Evolutionary conservation across 306 rosid species (phyloP).

Genomic region (Quercus engelmannii): DNA sequence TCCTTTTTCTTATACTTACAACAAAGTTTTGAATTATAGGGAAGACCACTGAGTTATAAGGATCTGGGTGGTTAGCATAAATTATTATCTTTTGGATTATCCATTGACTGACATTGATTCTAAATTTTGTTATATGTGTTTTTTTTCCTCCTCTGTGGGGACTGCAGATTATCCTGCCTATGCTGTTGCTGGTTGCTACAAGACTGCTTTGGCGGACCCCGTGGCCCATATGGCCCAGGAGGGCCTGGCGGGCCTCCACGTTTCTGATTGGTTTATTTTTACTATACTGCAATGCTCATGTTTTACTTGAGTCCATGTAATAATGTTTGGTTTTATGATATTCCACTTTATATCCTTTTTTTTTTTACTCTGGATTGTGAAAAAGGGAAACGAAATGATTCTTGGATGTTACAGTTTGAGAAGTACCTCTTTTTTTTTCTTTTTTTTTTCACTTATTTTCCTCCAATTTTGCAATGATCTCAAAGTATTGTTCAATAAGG

Average conservation of each 20-base stretch:
- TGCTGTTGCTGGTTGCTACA: slow-evolving; percentile 73
- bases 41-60: too few species aligned
- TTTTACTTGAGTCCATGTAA: not conserved
- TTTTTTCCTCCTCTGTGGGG: not conserved
- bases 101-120: not conserved
- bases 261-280: slow-evolving; percentile 17
- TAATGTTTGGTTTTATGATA: not conserved
- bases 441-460: too few species aligned
- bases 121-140: not conserved
- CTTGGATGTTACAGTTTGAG: too few species aligned
- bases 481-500: too few species aligned
- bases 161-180: slow-evolving; percentile 59
- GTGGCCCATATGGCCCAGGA: slow-evolving; percentile 42
- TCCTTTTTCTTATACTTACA: too few species aligned
- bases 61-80: not conserved
- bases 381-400: not conserved
- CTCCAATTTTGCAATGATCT: too few species aligned
- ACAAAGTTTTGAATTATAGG: too few species aligned
- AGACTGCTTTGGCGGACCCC: slow-evolving; percentile 57
- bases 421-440: too few species aligned
- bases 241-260: slow-evolving; percentile 43
- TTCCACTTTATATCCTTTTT: not conserved
- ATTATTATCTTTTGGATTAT: not conserved
- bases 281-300: not conserved
- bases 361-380: not conserved